Evolutionary conservation across 768 basidiomycete species (phyloP).

Genomic region (Trametes maxima): DNA sequence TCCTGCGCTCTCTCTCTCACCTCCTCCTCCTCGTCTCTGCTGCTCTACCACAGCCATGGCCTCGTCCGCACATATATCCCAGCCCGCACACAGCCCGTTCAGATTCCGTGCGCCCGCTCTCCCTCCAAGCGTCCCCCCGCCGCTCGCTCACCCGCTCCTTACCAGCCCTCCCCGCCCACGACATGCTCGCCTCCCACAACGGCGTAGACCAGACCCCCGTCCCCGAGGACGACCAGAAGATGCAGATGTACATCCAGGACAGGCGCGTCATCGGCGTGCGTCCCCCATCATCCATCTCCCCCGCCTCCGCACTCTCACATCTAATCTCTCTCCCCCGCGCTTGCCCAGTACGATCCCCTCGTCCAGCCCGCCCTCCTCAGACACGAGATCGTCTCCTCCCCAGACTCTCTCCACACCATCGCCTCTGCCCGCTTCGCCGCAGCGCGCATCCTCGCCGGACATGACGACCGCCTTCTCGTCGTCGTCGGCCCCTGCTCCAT

Average conservation of each 20-base stretch:
- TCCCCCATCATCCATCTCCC: slow-evolving; percentile 17
- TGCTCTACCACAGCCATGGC: slow-evolving; percentile 12
- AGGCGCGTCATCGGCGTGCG: slow-evolving; percentile 78
- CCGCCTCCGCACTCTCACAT: slow-evolving; percentile 4
- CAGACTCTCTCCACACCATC: slow-evolving; percentile 71
- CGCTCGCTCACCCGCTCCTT: slow-evolving; percentile 18
- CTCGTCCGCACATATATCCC: slow-evolving; percentile 13
- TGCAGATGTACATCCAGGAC: slow-evolving; percentile 79
- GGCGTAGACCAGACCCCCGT: slow-evolving; percentile 51
- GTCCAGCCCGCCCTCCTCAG: slow-evolving; percentile 90
- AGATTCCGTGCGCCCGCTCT: slow-evolving; percentile 39
- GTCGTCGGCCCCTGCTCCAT: slow-evolving; percentile 97
- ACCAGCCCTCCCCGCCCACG: slow-evolving; percentile 42
- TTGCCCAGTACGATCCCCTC: slow-evolving; percentile 86
- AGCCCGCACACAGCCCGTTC: slow-evolving; percentile 28
- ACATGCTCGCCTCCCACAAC: slow-evolving; percentile 28
- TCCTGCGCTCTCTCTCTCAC: background rate
- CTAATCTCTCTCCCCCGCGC: slow-evolving; percentile 9
- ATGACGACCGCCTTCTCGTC: slow-evolving; percentile 85
- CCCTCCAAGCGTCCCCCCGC: slow-evolving; percentile 3
- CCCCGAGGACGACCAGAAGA: slow-evolving; percentile 64
- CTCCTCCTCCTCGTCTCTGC: background rate
- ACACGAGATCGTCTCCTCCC: slow-evolving; percentile 77
- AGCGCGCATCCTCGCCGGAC: slow-evolving; percentile 78
- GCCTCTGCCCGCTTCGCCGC: slow-evolving; percentile 77